Percentiles rank a stretch among this genome's conserved stretches.
phyloP scores from a whole-genome alignment of 1,284 basidiomycete species.

The Puccinia coronata region DNA sequence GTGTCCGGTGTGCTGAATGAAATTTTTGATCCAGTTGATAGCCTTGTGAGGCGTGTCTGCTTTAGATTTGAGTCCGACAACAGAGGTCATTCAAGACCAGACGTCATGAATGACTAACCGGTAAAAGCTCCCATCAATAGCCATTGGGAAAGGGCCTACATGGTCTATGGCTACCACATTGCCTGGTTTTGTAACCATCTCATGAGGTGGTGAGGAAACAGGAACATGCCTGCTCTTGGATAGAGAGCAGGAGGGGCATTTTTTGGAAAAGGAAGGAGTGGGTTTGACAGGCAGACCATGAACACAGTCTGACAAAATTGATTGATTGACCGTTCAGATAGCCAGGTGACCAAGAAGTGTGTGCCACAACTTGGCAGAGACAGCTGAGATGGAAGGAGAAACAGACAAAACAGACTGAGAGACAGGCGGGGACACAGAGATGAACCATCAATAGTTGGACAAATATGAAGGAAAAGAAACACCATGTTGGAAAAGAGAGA shows the following conservation, averaged over 20 bases:
- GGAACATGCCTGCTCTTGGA: neutral
- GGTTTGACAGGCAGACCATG: neutral
- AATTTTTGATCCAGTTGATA: neutral
- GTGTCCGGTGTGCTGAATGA: neutral
- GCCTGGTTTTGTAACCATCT: neutral
- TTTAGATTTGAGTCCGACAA: neutral
- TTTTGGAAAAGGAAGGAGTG: no score
- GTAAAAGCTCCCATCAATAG: neutral
- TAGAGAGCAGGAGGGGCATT: neutral
- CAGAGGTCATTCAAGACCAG: neutral
- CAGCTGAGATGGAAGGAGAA: neutral
- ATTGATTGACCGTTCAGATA: neutral
- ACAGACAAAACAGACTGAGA: no score
- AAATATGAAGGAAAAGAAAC: neutral
- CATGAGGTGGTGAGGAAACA: neutral
- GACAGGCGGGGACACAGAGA: neutral
- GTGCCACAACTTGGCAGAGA: neutral
- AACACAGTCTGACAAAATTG: neutral
- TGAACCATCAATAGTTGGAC: neutral
- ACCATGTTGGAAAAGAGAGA: neutral
- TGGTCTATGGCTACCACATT: neutral
- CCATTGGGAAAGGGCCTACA: neutral
- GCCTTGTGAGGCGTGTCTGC: neutral
- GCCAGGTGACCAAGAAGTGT: neutral
- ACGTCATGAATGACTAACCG: neutral